Base-by-base conservation (phyloP, 1,284 basidiomycete genomes). In the Meripilus lineatus region DNA sequence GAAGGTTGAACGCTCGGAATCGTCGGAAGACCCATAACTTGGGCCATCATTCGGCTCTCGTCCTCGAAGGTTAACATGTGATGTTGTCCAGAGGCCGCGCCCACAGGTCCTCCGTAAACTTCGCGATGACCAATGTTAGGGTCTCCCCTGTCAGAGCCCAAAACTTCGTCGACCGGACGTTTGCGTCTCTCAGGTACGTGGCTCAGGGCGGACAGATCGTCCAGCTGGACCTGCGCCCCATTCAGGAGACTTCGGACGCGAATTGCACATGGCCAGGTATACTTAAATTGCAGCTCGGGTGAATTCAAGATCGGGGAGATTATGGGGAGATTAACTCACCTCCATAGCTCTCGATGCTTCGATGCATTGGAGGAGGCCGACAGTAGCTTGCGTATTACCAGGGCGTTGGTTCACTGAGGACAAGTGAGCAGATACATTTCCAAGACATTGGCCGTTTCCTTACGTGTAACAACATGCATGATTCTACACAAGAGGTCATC, bases 381-480 rank as follows among this genome's bases (percentile, higher is more conserved):
- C 58, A 17, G 75, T 76, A 6, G 82, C 82, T 58, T 86, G 81
- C 2, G 81, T 68, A 55, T 84, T 81, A 32, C 75, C 74, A n/a
- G 84, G 79, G 18, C 77, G 74, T 46, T 84, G 66, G 11, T 75
- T 79, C 57, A 89, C 87, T 89, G 42, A 2, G 54, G 18, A 42
- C 41, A 37, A 49, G 39, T 37, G 21, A 28, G 10, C 45, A n/a
- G 52, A 49, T 14, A 42, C 32, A 28, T 33, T 25, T 18, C 26
- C 30, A 14, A 26, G 13, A 15, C 28, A 41, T 15, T 15, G 6
- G 5, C 22, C 17, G 18, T 15, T 7, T 45, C 59, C 81, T 52
- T 61, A 87, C 87, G 58, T n/a, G 82, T 84, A 46, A 86, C 69
- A 32, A 88, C 77, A 56, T 91, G 88, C 82, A 92, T 89, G 55